A percentile compares a stretch with the other conserved stretches of the same genome.
Evolutionary conservation across 495 filamentous ascomycete species (phyloP).

Genomic region (Venustampulla echinocandica): DNA sequence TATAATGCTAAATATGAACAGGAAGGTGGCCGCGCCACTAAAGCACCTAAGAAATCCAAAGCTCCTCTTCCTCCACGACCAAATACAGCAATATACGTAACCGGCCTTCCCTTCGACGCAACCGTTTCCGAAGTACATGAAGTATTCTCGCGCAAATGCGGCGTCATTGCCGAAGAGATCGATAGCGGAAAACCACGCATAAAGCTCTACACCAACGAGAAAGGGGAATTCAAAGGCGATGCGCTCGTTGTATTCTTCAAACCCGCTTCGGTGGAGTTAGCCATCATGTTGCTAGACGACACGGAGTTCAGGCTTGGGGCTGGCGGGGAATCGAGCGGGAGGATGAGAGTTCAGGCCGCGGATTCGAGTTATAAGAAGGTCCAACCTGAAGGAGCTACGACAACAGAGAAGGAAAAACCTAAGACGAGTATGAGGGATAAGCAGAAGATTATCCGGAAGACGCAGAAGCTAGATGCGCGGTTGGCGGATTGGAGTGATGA

Average conservation of each 20-base stretch:
- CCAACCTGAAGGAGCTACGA: slow-evolving; percentile 25
- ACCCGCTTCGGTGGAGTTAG: slow-evolving; percentile 78
- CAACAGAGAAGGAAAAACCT: slow-evolving; percentile 39
- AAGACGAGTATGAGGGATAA: slow-evolving; percentile 59
- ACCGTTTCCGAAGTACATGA: slow-evolving; percentile 70
- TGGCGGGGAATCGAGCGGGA: slow-evolving; percentile 38
- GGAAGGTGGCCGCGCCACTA: slow-evolving; percentile 20
- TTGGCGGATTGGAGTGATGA: slow-evolving; percentile 92
- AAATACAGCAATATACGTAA: slow-evolving; percentile 89
- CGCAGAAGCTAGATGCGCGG: slow-evolving; percentile 80
- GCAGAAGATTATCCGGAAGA: slow-evolving; percentile 80
- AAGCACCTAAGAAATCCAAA: slow-evolving; percentile 44
- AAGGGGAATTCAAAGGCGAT: slow-evolving; percentile 85
- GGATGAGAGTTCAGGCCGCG: slow-evolving; percentile 75
- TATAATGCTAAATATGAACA: no score
- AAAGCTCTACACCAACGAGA: slow-evolving; percentile 81
- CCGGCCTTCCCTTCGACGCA: slow-evolving; percentile 69
- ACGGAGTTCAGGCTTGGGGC: slow-evolving; percentile 72
- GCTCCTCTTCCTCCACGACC: slow-evolving; percentile 46
- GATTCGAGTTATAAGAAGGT: slow-evolving; percentile 82
- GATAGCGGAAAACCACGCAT: slow-evolving; percentile 78
- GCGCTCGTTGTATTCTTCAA: slow-evolving; percentile 91
- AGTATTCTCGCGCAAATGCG: slow-evolving; percentile 76
- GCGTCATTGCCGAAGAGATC: slow-evolving; percentile 90
- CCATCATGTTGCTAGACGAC: slow-evolving; percentile 87